Evolutionary conservation across 2,329 filamentous ascomycete genomes (phyloP).

Genomic region (Cladophialophora chaetospira): DNA sequence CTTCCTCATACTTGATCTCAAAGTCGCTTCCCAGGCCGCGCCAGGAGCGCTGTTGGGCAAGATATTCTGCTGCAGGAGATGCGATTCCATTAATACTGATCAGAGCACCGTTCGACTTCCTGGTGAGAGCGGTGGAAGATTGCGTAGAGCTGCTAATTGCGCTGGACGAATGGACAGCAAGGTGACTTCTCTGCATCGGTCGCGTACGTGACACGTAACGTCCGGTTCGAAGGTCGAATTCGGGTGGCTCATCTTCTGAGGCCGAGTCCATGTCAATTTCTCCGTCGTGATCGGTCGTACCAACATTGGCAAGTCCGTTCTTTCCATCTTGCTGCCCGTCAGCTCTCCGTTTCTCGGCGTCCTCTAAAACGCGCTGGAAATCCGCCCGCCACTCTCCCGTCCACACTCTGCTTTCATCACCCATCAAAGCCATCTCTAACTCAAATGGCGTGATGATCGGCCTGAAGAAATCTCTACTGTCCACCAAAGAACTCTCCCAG

Average conservation of each 20-base stretch:
- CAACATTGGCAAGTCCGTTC: slow-evolving; percentile 27
- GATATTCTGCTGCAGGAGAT: slow-evolving; percentile 88
- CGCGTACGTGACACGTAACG: slow-evolving; percentile 73
- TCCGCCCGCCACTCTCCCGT: slow-evolving; percentile 86
- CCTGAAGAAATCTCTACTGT: slow-evolving; percentile 83
- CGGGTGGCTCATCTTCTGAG: slow-evolving; percentile 67
- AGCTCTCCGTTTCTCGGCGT: slow-evolving; percentile 15
- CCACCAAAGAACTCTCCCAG: slow-evolving; percentile 93
- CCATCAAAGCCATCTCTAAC: slow-evolving; percentile 73
- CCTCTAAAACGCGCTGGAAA: slow-evolving; percentile 68
- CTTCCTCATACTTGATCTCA: slow-evolving; percentile 61
- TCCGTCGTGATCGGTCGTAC: slow-evolving; percentile 36
- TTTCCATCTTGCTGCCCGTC: neutral
- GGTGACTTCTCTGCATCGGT: slow-evolving; percentile 45
- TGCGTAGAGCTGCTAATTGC: slow-evolving; percentile 16
- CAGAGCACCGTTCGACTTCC: slow-evolving; percentile 65
- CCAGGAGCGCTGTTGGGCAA: slow-evolving; percentile 84
- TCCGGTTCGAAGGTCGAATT: slow-evolving; percentile 90
- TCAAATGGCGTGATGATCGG: slow-evolving; percentile 96
- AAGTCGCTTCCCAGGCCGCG: slow-evolving; percentile 89
- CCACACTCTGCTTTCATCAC: slow-evolving; percentile 78
- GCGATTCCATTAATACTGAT: slow-evolving; percentile 79
- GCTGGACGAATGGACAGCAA: neutral
- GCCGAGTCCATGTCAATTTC: slow-evolving; percentile 58
- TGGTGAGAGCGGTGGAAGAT: slow-evolving; percentile 59